Evolutionary conservation across 768 basidiomycete genomes (phyloP), one percentile per base, ranked within the genome.

Genomic region (Gyrodon lividus): DNA sequence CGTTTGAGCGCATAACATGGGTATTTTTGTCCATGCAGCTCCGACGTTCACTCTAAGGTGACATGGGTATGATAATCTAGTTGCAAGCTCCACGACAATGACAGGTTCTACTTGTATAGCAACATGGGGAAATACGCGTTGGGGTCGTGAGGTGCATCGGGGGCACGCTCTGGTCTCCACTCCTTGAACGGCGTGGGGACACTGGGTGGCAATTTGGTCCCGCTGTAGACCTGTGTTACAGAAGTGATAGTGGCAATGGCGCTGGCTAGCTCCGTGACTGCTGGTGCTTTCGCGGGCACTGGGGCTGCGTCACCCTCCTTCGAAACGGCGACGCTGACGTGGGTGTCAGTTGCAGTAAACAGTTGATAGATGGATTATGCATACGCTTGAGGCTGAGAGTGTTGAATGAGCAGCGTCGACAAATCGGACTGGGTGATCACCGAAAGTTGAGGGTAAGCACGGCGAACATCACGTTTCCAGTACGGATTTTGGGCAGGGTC

Each of bases 391-490:
- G 75, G 64, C 48, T 75, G 73, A 6, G 90, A 87, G 52, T 92
- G 89, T 49, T 93, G 83, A 53, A 96, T 82, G 40, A 98, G 78
- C 55, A 98, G 72, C 22, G 80, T 73, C 0, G 94, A 86, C 22
- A 97, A 74, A 61, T 94, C 86, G 5, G 80, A 65, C 72, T 98
- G 94, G 5, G 91, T 90, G 52, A 98, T 77, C 17, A 92, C 84
- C 3, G 92, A 94, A 24, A 93, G 84, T 59, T 87, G 90, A n/a
- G 94, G 92, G 70, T 94, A 97, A 31, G 84, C 83, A 46, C 94
- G 84, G 51, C 93, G 85, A 61, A 95, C 89, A 72, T 97, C 94
- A 55, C 94, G 89, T 71, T 96, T 96, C 86, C 88, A 95, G 78
- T 98, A 98, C 50, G 89, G 89, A 69, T 92, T 92, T 74, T 91